phyloP scores from a whole-genome alignment of 2,329 filamentous ascomycete genomes.

The Teratosphaeria zuluensis region DNA sequence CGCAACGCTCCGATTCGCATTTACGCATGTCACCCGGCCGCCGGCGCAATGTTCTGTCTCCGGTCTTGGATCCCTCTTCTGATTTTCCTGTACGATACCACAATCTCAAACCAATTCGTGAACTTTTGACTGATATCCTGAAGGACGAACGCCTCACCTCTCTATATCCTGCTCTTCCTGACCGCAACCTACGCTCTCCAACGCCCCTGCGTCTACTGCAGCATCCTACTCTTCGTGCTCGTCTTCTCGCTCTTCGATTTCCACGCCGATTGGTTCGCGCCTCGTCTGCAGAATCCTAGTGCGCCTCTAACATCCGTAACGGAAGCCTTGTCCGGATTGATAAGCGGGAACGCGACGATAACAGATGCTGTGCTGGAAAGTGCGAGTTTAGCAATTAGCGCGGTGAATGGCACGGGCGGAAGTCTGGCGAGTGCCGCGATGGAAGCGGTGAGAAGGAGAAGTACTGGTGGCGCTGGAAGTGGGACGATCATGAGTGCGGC shows the following conservation, averaged over 20 bases:
- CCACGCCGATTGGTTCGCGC: slow-evolving; percentile 82
- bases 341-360: slow-evolving; percentile 23
- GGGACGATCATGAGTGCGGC: slow-evolving; percentile 24
- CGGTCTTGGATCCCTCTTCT: slow-evolving; percentile 3
- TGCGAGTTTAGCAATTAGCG: slow-evolving; percentile 37
- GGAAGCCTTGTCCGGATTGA: slow-evolving; percentile 26
- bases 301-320: slow-evolving; percentile 15
- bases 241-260: slow-evolving; percentile 96
- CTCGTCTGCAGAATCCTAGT: slow-evolving; percentile 25
- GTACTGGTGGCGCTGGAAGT: slow-evolving; percentile 37
- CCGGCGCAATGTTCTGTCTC: slow-evolving; percentile 4
- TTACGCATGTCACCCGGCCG: not conserved
- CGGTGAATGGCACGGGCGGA: slow-evolving; percentile 60
- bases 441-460: slow-evolving; percentile 45
- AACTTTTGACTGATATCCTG: not conserved
- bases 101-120: not conserved
- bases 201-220: slow-evolving; percentile 95
- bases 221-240: slow-evolving; percentile 85
- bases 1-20: not conserved
- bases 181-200: slow-evolving; percentile 92
- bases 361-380: slow-evolving; percentile 55
- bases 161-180: slow-evolving; percentile 48
- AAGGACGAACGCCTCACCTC: slow-evolving; percentile 38
- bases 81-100: not conserved
- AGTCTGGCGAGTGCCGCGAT: slow-evolving; percentile 58